Conservation (phyloP, 164 flowering plant genomes). For the Tetrastigma voinierianum region DNA sequence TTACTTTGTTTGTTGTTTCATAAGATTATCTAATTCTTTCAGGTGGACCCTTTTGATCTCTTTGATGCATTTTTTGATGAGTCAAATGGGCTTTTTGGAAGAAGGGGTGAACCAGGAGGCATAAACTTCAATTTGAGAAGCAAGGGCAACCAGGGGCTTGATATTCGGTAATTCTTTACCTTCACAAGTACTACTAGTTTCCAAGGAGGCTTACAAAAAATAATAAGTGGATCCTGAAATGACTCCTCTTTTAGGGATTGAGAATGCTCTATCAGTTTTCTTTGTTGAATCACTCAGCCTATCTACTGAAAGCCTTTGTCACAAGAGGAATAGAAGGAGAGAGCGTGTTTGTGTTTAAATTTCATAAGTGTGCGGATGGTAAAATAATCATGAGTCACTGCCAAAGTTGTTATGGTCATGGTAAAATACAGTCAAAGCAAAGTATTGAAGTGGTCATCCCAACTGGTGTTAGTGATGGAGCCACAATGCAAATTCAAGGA, state of each 20-base stretch:
- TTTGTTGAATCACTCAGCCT: not conserved
- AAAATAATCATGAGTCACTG: conserved; percentile 70
- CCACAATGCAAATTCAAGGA: conserved; percentile 73
- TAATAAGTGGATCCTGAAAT: no score
- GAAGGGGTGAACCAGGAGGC: conserved; percentile 44
- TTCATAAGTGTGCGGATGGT: conserved; percentile 52
- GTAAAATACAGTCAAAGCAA: conserved; percentile 48
- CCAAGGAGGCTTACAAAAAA: no score
- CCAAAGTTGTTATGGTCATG: conserved; percentile 62
- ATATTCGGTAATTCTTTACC: conserved; percentile 56
- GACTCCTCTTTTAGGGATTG: not conserved
- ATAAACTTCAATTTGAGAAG: conserved; percentile 39
- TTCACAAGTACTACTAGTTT: no score
- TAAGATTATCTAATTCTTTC: conserved; percentile 13
- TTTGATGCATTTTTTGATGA: conserved; percentile 81
- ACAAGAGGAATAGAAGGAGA: not conserved
- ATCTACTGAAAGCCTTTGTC: not conserved
- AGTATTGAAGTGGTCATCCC: conserved; percentile 65
- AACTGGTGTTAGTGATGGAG: conserved; percentile 77
- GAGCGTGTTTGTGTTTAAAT: not conserved
- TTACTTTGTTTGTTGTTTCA: not conserved
- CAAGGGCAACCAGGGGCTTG: conserved; percentile 44
- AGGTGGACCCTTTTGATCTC: conserved; percentile 90
- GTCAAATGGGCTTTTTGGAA: conserved; percentile 65
- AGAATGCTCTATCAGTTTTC: not conserved